These are phyloP conservation scores for Alternaria brassicicola DNA, from an alignment of 2,329 filamentous ascomycete species.

Conservation along the genomic window DNA sequence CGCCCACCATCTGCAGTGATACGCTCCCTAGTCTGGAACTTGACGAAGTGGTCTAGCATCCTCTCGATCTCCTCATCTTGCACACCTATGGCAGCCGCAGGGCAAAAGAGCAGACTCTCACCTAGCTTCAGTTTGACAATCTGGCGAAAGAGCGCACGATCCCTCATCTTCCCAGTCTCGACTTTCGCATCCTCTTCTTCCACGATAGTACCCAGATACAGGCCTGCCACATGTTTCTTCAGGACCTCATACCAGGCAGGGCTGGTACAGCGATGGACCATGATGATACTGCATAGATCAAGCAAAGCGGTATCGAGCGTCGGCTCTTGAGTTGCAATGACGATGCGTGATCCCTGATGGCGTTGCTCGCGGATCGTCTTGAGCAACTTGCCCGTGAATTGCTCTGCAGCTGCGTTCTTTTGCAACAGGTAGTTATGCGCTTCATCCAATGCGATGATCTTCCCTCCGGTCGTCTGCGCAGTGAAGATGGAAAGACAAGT, in stretches of 20 bases:
- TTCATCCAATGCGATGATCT: conserved; percentile 73
- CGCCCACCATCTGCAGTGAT: background rate
- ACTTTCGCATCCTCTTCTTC: too few species aligned
- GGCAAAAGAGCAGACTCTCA: background rate
- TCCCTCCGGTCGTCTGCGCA: conserved; percentile 42
- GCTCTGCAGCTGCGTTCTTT: conserved; percentile 44
- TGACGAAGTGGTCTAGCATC: background rate
- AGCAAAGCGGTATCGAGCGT: conserved; percentile 70
- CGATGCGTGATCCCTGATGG: conserved; percentile 67
- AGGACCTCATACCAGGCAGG: conserved; percentile 65
- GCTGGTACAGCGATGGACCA: conserved; percentile 73
- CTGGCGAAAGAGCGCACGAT: background rate
- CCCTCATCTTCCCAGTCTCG: background rate
- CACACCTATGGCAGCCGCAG: background rate
- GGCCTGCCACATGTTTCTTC: conserved; percentile 55
- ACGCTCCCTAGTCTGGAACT: background rate
- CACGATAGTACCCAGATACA: background rate
- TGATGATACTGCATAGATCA: conserved; percentile 70
- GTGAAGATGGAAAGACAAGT: conserved; percentile 72
- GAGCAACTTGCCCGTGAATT: conserved; percentile 66
- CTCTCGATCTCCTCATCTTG: background rate
- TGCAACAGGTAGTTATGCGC: conserved; percentile 77
- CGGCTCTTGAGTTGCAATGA: conserved; percentile 78
- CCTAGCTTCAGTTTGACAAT: background rate
- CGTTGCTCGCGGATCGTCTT: conserved; percentile 71